Evolutionary conservation across 2,329 filamentous ascomycete genomes (phyloP).

Genomic region (Plectosphaerella sp.): DNA sequence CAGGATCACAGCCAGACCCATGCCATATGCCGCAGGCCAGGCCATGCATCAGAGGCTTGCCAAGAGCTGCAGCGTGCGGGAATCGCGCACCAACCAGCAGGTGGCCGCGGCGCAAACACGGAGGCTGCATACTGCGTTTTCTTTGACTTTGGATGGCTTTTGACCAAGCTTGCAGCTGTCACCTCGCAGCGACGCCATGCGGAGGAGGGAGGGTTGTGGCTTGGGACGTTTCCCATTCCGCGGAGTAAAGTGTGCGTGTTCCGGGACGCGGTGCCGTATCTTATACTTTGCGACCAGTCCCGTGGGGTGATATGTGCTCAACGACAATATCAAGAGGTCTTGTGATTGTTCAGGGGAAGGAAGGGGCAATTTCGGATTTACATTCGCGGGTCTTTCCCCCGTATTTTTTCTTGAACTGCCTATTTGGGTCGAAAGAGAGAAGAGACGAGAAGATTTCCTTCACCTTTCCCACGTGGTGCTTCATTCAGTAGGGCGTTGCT

Average conservation of each 20-base stretch:
- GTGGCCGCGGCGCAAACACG: background rate
- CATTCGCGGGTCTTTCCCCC: background rate
- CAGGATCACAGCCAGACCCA: background rate
- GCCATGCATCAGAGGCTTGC: background rate
- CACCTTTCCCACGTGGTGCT: too few relatives aligned
- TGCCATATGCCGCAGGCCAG: background rate
- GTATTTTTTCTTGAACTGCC: background rate
- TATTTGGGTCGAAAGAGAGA: background rate
- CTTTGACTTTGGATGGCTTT: background rate
- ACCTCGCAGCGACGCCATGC: background rate
- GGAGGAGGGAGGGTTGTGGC: background rate
- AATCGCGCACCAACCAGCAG: background rate
- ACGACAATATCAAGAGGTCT: background rate
- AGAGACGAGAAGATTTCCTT: too few relatives aligned
- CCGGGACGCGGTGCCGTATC: too few relatives aligned
- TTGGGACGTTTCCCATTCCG: background rate
- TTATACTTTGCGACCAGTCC: background rate
- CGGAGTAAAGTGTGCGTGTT: background rate
- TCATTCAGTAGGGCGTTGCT: too few relatives aligned
- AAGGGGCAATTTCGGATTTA: background rate
- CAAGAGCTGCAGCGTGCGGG: background rate
- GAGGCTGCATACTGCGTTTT: background rate
- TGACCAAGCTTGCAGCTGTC: background rate
- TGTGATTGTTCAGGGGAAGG: background rate
- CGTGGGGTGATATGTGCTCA: background rate